Base-by-base conservation (phyloP, 2,329 filamentous ascomycete species). In the Cryphonectria carpinicola region DNA sequence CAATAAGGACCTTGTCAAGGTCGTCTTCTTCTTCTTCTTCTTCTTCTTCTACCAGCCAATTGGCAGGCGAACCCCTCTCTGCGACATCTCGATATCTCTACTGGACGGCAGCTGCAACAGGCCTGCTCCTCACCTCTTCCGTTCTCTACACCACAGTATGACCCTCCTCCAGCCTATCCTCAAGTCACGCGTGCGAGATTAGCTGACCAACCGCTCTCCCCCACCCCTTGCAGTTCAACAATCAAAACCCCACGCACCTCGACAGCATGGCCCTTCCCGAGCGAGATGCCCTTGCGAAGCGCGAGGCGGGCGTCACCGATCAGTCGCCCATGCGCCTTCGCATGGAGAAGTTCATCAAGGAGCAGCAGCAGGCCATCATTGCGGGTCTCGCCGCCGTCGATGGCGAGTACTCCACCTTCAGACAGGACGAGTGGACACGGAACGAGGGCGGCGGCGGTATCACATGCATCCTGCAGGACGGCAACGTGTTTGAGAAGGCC, bases 401-500 rank as follows among this genome's bases (percentile, higher is more conserved):
- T 78, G 95, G 94, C 70, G 63, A 65, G 41, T 28, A 49, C 14
- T 89, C 88, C 74, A 87, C 89, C 75, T 99, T 99, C 84, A 88
- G 88, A 71, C 85, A 90, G 71, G 96, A 99, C 82, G 91, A 92
- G 74, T 99, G 96, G 96, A 87, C 89, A 73, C 90, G 96, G 66
- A 91, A 93, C 70, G 91, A 94, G 78, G 96, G 96, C 68, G 96
- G 96, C 58, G 96, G 96, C 69, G 96, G 96, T 74, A 95, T 95
- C 76, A 97, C 94, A 22, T 97, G 95, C 81, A 95, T 99, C 54
- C 85, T 99, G 25, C 96, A 99, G 81, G 94, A 98, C 74, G 95
- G 96, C 75, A 95, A 97, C 73, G 94, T 98, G 66, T 99, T 99
- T 78, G 96, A 99, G 81, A 99, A 99, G 83, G 96, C 93, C 61